Conservation (phyloP, 257 asterid species). For the Jacaranda mimosifolia region DNA sequence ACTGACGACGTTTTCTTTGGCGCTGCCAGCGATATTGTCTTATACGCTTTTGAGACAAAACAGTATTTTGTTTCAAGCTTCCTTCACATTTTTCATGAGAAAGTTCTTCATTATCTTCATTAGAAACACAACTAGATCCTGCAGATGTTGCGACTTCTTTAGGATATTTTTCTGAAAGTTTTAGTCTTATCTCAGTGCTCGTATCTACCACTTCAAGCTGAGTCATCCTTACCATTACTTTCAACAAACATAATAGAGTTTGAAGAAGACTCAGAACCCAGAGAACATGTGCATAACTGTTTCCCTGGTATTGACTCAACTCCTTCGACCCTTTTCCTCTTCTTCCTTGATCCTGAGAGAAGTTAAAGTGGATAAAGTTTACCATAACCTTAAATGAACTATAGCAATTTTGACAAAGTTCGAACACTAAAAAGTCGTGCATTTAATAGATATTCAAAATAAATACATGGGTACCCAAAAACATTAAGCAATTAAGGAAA, state of each 20-base stretch:
- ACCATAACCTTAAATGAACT: constrained; percentile 20
- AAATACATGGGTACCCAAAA: constrained; percentile 9
- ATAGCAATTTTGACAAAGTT: background rate
- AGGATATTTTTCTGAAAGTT: constrained; percentile 24
- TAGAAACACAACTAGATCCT: constrained; percentile 46
- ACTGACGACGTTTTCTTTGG: constrained; percentile 56
- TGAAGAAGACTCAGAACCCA: constrained; percentile 45
- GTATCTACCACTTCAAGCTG: constrained; percentile 32
- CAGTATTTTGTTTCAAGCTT: constrained; percentile 42
- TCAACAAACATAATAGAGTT: constrained; percentile 36
- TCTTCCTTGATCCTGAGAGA: constrained; percentile 57
- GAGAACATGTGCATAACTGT: constrained; percentile 38
- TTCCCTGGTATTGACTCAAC: constrained; percentile 43
- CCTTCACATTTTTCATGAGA: constrained; percentile 37
- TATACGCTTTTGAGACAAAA: constrained; percentile 53
- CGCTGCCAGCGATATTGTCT: constrained; percentile 74
- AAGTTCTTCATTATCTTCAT: constrained; percentile 47
- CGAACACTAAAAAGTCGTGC: background rate
- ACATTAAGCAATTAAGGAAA: constrained; percentile 19
- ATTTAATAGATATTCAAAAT: constrained; percentile 7
- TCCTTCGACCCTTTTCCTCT: constrained; percentile 60
- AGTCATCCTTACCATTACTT: constrained; percentile 43
- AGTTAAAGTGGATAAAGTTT: constrained; percentile 5
- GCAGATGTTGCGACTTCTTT: constrained; percentile 40
- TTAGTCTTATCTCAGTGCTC: constrained; percentile 3